Evolutionary conservation across 345 rosid species (phyloP).

Genomic region (Melaleuca alternifolia): DNA sequence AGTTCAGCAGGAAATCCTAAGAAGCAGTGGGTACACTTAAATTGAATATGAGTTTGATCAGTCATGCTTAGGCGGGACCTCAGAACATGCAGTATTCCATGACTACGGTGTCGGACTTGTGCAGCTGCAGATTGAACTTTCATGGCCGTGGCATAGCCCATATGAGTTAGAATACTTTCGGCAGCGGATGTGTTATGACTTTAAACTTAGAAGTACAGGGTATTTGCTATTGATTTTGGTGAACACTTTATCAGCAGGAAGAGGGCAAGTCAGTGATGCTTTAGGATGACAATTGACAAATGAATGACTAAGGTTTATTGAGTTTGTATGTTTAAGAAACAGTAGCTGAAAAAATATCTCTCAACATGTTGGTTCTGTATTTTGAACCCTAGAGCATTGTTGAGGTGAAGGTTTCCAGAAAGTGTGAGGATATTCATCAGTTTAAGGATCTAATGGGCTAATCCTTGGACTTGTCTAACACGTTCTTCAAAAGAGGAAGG

Average conservation of each 20-base stretch:
- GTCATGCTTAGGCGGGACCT: background rate
- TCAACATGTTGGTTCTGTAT: background rate
- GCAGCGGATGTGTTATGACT: background rate
- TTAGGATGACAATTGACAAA: background rate
- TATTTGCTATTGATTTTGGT: background rate
- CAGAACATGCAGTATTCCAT: background rate
- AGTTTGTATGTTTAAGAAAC: background rate
- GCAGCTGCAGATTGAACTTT: background rate
- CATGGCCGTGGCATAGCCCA: background rate
- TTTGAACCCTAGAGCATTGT: background rate
- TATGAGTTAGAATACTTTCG: background rate
- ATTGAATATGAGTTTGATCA: background rate
- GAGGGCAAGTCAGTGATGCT: background rate
- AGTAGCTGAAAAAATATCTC: background rate
- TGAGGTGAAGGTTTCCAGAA: background rate
- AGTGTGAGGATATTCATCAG: background rate
- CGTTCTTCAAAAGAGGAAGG: background rate
- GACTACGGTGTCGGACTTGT: background rate
- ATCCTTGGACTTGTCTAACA: background rate
- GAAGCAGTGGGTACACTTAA: background rate
- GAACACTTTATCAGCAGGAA: background rate
- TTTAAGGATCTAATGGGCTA: background rate
- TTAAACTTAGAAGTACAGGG: background rate
- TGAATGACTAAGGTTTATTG: background rate
- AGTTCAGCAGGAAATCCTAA: background rate